Percentiles rank a stretch among this genome's conserved stretches.
These are phyloP conservation scores for Lindgomyces ingoldianus DNA, from an alignment of 495 filamentous ascomycete species.

Conservation along the genomic window DNA sequence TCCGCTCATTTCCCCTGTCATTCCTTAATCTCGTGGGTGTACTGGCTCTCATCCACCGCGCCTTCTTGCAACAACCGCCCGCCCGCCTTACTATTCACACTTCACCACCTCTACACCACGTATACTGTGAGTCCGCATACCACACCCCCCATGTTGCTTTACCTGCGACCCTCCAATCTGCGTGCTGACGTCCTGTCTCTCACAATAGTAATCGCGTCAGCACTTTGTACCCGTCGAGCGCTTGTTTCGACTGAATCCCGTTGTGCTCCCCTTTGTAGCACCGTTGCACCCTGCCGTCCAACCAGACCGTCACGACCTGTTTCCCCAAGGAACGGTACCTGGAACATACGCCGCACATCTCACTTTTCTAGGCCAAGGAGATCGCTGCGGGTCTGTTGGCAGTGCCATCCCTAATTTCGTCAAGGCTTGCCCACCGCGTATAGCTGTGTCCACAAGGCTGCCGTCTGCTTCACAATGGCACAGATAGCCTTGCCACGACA, in stretches of 20 bases:
- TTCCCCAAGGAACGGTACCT: slow-evolving; percentile 22
- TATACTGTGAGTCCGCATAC: slow-evolving; percentile 14
- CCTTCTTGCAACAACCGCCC: slow-evolving; percentile 3
- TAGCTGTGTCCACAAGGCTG: slow-evolving; percentile 17
- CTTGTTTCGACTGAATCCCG: slow-evolving; percentile 36
- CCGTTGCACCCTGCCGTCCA: slow-evolving; percentile 19
- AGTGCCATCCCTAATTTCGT: slow-evolving; percentile 35
- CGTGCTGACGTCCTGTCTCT: slow-evolving; percentile 26
- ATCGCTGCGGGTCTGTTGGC: slow-evolving; percentile 16
- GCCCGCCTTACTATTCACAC: not conserved
- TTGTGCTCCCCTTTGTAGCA: slow-evolving; percentile 30
- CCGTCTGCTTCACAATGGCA: slow-evolving; percentile 37
- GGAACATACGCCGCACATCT: slow-evolving; percentile 20
- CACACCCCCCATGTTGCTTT: not conserved
- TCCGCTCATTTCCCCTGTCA: slow-evolving; percentile 38
- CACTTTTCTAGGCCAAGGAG: slow-evolving; percentile 13
- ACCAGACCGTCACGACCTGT: slow-evolving; percentile 17
- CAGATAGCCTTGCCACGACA: slow-evolving; percentile 38
- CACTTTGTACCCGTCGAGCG: slow-evolving; percentile 33
- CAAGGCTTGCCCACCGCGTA: slow-evolving; percentile 13
- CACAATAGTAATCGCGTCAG: slow-evolving; percentile 33
- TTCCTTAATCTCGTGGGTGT: slow-evolving; percentile 37
- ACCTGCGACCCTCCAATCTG: not conserved
- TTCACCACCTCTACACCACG: slow-evolving; percentile 6
- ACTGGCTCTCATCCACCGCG: slow-evolving; percentile 30